Evolutionary conservation across 2,329 filamentous ascomycete species (phyloP).

Genomic region (Pseudocercospora cruenta): DNA sequence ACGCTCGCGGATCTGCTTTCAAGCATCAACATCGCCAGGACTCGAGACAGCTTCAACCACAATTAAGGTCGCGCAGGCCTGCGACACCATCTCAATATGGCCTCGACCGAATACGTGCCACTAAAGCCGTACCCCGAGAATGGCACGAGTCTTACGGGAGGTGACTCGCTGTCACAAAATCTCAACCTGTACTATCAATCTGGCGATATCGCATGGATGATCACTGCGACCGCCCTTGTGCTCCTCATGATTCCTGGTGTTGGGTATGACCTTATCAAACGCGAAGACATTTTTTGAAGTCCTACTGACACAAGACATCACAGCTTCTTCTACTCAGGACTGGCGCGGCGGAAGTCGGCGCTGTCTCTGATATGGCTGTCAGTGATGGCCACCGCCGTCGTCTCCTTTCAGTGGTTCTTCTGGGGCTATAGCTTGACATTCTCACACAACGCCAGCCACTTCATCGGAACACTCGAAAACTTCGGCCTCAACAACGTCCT

Average conservation of each 20-base stretch:
- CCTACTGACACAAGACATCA: neutral
- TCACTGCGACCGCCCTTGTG: constrained; percentile 69
- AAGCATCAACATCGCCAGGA: neutral
- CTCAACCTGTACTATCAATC: constrained; percentile 87
- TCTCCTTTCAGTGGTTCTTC: constrained; percentile 93
- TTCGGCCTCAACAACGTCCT: constrained; percentile 79
- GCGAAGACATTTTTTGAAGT: neutral
- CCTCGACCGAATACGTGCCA: constrained; percentile 27
- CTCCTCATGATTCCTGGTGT: constrained; percentile 92
- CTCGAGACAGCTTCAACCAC: neutral
- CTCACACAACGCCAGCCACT: constrained; percentile 74
- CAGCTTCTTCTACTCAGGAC: constrained; percentile 90
- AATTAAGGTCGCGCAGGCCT: neutral
- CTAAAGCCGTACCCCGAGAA: constrained; percentile 56
- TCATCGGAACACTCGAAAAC: constrained; percentile 78
- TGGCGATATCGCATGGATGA: constrained; percentile 82
- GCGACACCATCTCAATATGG: constrained; percentile 3
- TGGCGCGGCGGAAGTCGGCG: constrained; percentile 86
- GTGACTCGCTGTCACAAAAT: constrained; percentile 68
- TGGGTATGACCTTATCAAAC: constrained; percentile 53
- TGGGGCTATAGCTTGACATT: constrained; percentile 88
- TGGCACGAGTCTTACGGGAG: constrained; percentile 65
- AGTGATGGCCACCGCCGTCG: constrained; percentile 76
- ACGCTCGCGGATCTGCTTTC: neutral
- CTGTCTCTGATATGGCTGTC: constrained; percentile 84